These are phyloP conservation scores for Saccharomycopsis capsularis DNA, from an alignment of 805 yeast genomes.

Conservation along the genomic window DNA sequence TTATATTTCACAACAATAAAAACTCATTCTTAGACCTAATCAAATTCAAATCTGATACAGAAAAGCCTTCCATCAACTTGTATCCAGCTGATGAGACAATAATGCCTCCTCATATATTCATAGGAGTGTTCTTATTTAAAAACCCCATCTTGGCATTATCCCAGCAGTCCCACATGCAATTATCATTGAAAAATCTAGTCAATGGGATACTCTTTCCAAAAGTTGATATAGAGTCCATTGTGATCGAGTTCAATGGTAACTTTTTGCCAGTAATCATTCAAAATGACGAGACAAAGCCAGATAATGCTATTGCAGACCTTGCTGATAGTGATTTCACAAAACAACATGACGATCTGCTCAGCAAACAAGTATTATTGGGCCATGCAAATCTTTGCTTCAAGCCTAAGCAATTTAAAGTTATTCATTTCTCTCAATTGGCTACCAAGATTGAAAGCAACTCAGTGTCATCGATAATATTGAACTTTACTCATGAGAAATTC, in stretches of 20 bases:
- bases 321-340: slow-evolving; percentile 12
- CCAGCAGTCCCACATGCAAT: slow-evolving; percentile 26
- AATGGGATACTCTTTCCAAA: slow-evolving; percentile 4
- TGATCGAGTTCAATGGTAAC: slow-evolving; percentile 12
- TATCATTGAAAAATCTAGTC: slow-evolving; percentile 24
- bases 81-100: slow-evolving; percentile 23
- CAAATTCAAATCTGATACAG: slow-evolving; percentile 12
- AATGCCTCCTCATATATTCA: slow-evolving; percentile 23
- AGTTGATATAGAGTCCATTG: slow-evolving; percentile 7
- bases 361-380: neutral
- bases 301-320: neutral
- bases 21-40: slow-evolving; percentile 2
- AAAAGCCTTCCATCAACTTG: slow-evolving; percentile 23
- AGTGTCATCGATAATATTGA: slow-evolving; percentile 21
- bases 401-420: slow-evolving; percentile 7
- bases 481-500: slow-evolving; percentile 11
- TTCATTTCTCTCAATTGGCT: slow-evolving; percentile 22
- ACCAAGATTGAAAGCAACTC: slow-evolving; percentile 25
- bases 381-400: slow-evolving; percentile 19
- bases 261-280: slow-evolving; percentile 24
- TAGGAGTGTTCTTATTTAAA: slow-evolving; percentile 25
- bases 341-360: neutral
- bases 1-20: neutral
- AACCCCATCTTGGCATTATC: slow-evolving; percentile 22
- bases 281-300: slow-evolving; percentile 18